Evolutionary conservation across 352 stramenopile genomes (phyloP).

Genomic region (Globisporangium echinulatum): DNA sequence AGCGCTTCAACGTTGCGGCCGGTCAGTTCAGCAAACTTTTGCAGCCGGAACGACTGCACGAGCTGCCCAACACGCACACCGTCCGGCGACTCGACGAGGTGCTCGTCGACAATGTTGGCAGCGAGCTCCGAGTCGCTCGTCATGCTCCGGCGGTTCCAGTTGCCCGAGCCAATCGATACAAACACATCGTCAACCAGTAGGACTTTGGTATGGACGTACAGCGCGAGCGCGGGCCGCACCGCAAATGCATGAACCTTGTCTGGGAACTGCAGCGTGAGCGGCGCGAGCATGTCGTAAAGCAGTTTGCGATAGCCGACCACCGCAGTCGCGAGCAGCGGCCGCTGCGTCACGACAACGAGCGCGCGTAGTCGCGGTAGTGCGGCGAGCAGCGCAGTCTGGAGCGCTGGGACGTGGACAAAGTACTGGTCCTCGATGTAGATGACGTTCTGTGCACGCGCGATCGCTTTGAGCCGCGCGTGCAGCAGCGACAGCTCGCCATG

Average conservation of each 20-base stretch:
- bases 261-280: constrained; percentile 49
- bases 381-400: constrained; percentile 36
- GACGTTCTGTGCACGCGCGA: constrained; percentile 48
- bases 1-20: constrained; percentile 15
- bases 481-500: constrained; percentile 53
- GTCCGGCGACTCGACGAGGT: constrained; percentile 16
- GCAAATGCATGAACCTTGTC: constrained; percentile 54
- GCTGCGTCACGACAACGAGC: constrained; percentile 48
- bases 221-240: constrained; percentile 29
- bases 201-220: constrained; percentile 82
- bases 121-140: constrained; percentile 61
- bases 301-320: constrained; percentile 29
- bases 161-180: constrained; percentile 80
- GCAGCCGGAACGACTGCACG: constrained; percentile 33
- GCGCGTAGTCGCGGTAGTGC: constrained; percentile 36
- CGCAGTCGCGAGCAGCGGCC: constrained; percentile 21
- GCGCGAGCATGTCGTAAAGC: constrained; percentile 56
- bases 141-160: constrained; percentile 90
- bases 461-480: constrained; percentile 46
- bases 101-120: constrained; percentile 37
- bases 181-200: constrained; percentile 83
- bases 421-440: constrained; percentile 76
- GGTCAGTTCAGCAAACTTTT: constrained; percentile 46
- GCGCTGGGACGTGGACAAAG: constrained; percentile 52
- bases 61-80: constrained; percentile 34